Conservation (phyloP, 1,284 basidiomycete genomes). For the Lentinula novae-zelandiae region DNA sequence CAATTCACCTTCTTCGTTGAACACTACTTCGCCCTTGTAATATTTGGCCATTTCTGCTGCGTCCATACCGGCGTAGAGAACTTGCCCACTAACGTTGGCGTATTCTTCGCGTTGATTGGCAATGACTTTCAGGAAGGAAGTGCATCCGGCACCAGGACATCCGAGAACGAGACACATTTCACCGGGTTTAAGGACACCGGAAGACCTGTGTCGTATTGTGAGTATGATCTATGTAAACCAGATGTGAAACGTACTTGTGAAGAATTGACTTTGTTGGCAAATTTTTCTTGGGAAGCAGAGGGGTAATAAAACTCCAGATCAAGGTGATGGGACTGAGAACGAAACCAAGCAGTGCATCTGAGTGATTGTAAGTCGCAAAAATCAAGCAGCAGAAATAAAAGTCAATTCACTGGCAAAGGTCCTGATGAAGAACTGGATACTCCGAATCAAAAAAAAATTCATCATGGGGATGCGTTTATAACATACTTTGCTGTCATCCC, state of each 20-base stretch:
- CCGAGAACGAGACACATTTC: constrained; percentile 75
- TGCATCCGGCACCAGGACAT: constrained; percentile 79
- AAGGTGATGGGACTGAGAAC: constrained; percentile 51
- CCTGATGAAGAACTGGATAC: constrained; percentile 55
- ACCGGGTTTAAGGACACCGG: constrained; percentile 70
- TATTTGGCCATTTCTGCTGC: constrained; percentile 60
- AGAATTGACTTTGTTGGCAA: constrained; percentile 53
- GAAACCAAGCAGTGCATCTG: constrained; percentile 60
- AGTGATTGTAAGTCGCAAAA: constrained; percentile 20
- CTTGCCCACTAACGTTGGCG: constrained; percentile 56
- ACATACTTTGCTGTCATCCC: constrained; percentile 52
- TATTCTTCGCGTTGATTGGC: constrained; percentile 70
- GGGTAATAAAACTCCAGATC: constrained; percentile 45
- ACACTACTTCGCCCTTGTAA: constrained; percentile 83
- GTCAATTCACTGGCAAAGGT: constrained; percentile 51
- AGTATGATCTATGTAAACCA: background rate
- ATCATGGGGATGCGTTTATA: background rate
- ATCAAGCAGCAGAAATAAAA: constrained; percentile 8
- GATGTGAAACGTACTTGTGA: constrained; percentile 48
- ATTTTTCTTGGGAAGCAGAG: constrained; percentile 48
- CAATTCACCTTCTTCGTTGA: constrained; percentile 68
- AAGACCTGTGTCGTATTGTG: constrained; percentile 47
- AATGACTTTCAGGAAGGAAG: constrained; percentile 75
- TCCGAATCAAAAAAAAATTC: background rate
- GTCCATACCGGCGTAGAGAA: constrained; percentile 72